Base-by-base conservation (phyloP, 768 basidiomycete species). In the Auriculariales sp. region DNA sequence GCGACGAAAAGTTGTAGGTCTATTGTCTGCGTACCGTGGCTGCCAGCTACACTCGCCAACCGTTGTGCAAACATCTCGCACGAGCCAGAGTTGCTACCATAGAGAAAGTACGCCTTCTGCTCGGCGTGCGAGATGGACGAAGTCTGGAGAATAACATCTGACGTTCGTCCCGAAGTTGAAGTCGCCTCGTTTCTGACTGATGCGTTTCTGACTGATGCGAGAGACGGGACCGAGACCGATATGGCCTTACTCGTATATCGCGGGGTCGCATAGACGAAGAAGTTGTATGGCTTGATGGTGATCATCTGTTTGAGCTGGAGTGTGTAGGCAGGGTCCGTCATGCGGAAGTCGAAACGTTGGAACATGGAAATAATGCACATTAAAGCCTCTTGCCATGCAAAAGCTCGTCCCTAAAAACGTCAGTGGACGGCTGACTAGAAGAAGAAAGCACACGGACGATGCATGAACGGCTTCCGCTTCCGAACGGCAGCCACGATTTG, bases 51-150 rank as follows among this genome's bases (percentile, higher is more conserved):
- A 33, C 60, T 65, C 5, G 66, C 69, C n/a, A 74, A 59, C 24
- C 71, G 57, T 57, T 71, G 68, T 9, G 72, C 71, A 49, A 75
- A 73, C 28, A 65, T 64, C 57, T 75, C 70, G 24, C 67, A 73
- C 0, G 71, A 70, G 10, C 72, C 73, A 6, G 71, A 67, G 58
- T 75, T 75, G 28, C 69, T 70, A 1, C 71, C 69, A 55, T 69
- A 71, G 27, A 68, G 56, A 15, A 71, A 58, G 46, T 70, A 67
- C 48, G 72, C 28, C 34, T 63, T 65, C 32, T 62, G 5, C 19
- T 24, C 7, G 39, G 19, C 5, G 39, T 19, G 35, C 6, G 35
- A 7, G 7, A 4, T 22, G 19, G 15, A 19, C 22, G 35, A 36
- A 9, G 15, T 22, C 35, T 36, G n/a, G n/a, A 22, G 35, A 6